A percentile compares a stretch with the other conserved stretches of the same genome.
These are phyloP conservation scores for Nemania diffusa DNA, from an alignment of 2,329 filamentous ascomycete species.

Conservation along the genomic window DNA sequence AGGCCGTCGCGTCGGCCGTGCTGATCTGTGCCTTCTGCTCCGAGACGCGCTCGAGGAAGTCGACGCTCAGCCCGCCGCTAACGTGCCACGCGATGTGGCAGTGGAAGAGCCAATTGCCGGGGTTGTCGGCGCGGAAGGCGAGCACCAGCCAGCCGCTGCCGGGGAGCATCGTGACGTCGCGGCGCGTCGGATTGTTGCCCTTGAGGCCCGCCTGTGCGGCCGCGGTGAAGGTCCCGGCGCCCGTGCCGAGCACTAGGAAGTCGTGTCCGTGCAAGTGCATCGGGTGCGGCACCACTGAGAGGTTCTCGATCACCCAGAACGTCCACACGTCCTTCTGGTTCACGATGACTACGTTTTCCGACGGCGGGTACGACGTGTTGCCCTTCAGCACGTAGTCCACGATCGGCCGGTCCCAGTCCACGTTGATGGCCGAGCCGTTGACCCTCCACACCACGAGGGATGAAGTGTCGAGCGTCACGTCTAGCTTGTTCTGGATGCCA, in stretches of 20 bases:
- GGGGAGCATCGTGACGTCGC: conserved; percentile 59
- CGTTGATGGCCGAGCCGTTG: conserved; percentile 41
- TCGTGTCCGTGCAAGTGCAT: conserved; percentile 52
- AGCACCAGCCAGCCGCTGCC: conserved; percentile 57
- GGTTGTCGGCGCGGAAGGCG: conserved; percentile 62
- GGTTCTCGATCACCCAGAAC: conserved; percentile 49
- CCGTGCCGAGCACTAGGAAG: conserved; percentile 47
- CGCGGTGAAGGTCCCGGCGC: conserved; percentile 36
- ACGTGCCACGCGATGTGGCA: conserved; percentile 64
- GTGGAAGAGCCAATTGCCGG: conserved; percentile 60
- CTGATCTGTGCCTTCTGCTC: conserved; percentile 38
- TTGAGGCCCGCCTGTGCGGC: conserved; percentile 47
- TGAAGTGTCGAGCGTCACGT: conserved; percentile 25
- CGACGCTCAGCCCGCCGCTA: conserved; percentile 59
- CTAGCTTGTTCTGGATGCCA: conserved; percentile 27
- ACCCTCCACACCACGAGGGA: conserved; percentile 38
- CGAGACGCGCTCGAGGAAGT: conserved; percentile 59
- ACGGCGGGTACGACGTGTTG: conserved; percentile 42
- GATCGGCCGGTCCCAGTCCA: conserved; percentile 50
- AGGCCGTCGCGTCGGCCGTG: conserved; percentile 26
- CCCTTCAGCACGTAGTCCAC: conserved; percentile 47
- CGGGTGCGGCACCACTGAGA: conserved; percentile 41
- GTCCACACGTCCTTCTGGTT: conserved; percentile 41
- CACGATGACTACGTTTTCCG: conserved; percentile 41
- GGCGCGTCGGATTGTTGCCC: conserved; percentile 56